These are phyloP conservation scores for Penicillium longicatenatum DNA, from an alignment of 495 filamentous ascomycete species.

Conservation along the genomic window DNA sequence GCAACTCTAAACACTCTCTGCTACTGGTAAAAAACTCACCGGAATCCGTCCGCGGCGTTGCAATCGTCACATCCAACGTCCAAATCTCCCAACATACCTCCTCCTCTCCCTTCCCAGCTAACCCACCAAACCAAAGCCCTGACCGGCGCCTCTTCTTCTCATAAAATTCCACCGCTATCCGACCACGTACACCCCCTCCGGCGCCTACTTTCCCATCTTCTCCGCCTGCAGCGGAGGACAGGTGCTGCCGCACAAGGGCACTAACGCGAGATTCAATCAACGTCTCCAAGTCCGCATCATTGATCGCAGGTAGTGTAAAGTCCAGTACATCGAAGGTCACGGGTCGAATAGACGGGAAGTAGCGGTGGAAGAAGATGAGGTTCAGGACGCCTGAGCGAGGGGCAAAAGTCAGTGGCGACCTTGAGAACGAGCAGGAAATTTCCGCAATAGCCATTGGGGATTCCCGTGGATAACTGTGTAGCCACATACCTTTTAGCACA, in stretches of 20 bases:
- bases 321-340: slow-evolving; percentile 87
- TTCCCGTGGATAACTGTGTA: background rate
- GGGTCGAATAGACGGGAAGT: slow-evolving; percentile 86
- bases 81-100: slow-evolving; percentile 97
- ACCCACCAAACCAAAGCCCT: slow-evolving; percentile 63
- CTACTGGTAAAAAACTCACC: slow-evolving; percentile 52
- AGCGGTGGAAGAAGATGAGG: slow-evolving; percentile 98
- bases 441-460: background rate
- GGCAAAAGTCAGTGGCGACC: background rate
- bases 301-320: slow-evolving; percentile 84
- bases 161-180: slow-evolving; percentile 89
- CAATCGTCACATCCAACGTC: slow-evolving; percentile 88
- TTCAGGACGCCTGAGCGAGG: slow-evolving; percentile 75
- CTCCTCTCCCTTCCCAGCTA: slow-evolving; percentile 70
- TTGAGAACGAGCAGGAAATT: too few species aligned
- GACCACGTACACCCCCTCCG: slow-evolving; percentile 61
- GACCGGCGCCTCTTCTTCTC: slow-evolving; percentile 85
- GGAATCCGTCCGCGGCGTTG: slow-evolving; percentile 82
- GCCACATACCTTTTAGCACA: slow-evolving; percentile 76
- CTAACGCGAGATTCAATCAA: slow-evolving; percentile 86
- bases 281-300: slow-evolving; percentile 86
- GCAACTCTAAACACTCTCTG: too few species aligned
- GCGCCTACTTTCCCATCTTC: slow-evolving; percentile 50
- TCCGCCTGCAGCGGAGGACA: slow-evolving; percentile 48
- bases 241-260: slow-evolving; percentile 66